These are phyloP conservation scores for Tanacetum coccineum DNA, from an alignment of 129 eudicot species.

Conservation along the genomic window DNA sequence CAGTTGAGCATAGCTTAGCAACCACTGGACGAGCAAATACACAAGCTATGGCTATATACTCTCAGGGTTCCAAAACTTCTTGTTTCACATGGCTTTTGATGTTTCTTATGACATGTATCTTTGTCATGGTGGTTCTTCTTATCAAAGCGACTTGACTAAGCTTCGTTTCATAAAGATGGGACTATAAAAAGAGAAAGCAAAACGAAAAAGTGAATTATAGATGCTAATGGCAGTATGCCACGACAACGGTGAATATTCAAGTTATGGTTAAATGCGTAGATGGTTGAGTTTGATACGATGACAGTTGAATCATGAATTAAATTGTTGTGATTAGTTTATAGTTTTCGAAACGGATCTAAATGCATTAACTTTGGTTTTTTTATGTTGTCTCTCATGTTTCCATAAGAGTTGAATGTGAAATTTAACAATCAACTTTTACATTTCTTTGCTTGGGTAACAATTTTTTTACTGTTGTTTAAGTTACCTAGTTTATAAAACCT, in stretches of 20 bases:
- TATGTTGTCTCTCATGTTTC: not conserved
- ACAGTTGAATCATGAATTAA: not conserved
- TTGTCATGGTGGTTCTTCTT: constrained; percentile 85
- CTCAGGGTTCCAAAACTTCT: constrained; percentile 63
- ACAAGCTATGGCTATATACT: constrained; percentile 55
- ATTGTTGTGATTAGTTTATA: not conserved
- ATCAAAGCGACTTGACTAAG: constrained; percentile 59
- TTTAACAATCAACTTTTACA: no score
- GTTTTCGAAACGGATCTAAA: not conserved
- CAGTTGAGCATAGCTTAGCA: constrained; percentile 88
- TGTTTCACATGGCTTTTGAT: constrained; percentile 73
- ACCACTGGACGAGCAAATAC: constrained; percentile 72
- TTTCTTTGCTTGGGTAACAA: no score
- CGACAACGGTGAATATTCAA: not conserved
- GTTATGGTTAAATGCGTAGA: not conserved
- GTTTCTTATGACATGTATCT: constrained; percentile 62
- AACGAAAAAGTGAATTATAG: not conserved
- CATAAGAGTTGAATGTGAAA: not conserved
- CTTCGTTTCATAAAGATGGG: not conserved
- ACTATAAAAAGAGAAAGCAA: not conserved
- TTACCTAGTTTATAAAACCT: no score
- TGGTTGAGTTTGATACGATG: not conserved
- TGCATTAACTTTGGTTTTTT: not conserved
- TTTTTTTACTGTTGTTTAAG: no score
- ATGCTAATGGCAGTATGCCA: not conserved